These are phyloP conservation scores for Capillidium rhysosporum DNA, from an alignment of 371 early-diverging fungal species.

Conservation along the genomic window DNA sequence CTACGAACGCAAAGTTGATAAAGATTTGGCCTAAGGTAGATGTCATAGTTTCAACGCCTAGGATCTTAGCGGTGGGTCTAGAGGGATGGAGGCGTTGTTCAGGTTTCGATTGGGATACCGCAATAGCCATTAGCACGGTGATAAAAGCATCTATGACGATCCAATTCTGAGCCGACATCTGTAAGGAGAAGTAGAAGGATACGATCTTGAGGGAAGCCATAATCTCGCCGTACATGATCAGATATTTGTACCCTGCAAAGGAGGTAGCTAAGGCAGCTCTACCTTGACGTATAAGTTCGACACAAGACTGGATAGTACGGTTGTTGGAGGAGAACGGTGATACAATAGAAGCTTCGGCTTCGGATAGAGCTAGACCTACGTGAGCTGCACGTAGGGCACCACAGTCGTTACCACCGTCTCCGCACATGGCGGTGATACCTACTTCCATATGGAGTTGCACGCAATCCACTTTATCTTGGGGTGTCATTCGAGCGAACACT, in stretches of 20 bases:
- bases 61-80: slow-evolving; percentile 45
- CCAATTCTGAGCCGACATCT: slow-evolving; percentile 36
- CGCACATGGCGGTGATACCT: slow-evolving; percentile 70
- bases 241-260: slow-evolving; percentile 52
- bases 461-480: slow-evolving; percentile 44
- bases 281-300: slow-evolving; percentile 47
- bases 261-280: slow-evolving; percentile 56
- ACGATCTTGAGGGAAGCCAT: slow-evolving; percentile 44
- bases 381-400: slow-evolving; percentile 83
- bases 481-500: slow-evolving; percentile 64
- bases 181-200: slow-evolving; percentile 29
- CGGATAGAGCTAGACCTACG: slow-evolving; percentile 75
- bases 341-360: slow-evolving; percentile 69
- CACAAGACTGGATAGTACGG: slow-evolving; percentile 43
- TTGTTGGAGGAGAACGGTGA: slow-evolving; percentile 62
- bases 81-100: slow-evolving; percentile 24
- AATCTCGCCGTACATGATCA: slow-evolving; percentile 51
- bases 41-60: slow-evolving; percentile 42
- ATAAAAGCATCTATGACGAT: slow-evolving; percentile 44
- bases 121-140: slow-evolving; percentile 37
- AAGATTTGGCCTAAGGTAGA: slow-evolving; percentile 38
- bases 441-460: slow-evolving; percentile 55
- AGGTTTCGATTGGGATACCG: slow-evolving; percentile 38
- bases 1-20: slow-evolving; percentile 36
- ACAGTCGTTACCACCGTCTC: slow-evolving; percentile 94